phyloP scores from a whole-genome alignment of 2,329 filamentous ascomycete genomes.

The Leptographium procerum region DNA sequence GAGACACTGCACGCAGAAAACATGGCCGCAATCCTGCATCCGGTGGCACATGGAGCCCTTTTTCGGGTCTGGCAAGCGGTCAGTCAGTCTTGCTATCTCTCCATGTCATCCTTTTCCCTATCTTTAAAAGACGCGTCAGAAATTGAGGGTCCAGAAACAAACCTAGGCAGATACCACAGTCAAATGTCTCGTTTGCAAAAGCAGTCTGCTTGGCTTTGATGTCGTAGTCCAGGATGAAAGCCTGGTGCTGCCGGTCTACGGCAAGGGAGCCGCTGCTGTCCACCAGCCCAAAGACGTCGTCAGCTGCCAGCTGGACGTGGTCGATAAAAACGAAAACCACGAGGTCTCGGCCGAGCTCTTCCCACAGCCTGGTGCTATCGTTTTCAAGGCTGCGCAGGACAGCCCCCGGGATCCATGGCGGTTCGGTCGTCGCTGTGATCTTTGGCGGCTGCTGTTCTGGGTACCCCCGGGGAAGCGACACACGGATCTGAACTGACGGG shows the following conservation, averaged over 20 bases:
- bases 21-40: constrained; percentile 74
- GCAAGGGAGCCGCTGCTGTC: constrained; percentile 35
- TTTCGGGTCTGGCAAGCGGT: constrained; percentile 66
- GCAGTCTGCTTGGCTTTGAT: constrained; percentile 59
- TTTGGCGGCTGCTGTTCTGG: constrained; percentile 40
- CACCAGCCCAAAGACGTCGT: constrained; percentile 49
- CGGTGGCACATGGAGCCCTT: constrained; percentile 74
- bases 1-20: constrained; percentile 82
- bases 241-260: constrained; percentile 48
- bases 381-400: constrained; percentile 38
- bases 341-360: constrained; percentile 47
- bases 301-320: constrained; percentile 45
- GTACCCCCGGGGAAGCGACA: constrained; percentile 47
- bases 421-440: constrained; percentile 39
- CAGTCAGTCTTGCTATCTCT: not conserved
- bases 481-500: constrained; percentile 41
- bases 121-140: constrained; percentile 58
- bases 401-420: constrained; percentile 42
- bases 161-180: constrained; percentile 75
- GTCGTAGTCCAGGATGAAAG: constrained; percentile 68
- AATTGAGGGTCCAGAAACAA: constrained; percentile 12
- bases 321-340: constrained; percentile 55
- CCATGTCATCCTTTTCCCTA: too few relatives aligned
- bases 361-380: constrained; percentile 45
- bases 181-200: constrained; percentile 76